Evolutionary conservation across 805 yeast genomes (phyloP).

Genomic region (Wickerhamomyces silvicola): DNA sequence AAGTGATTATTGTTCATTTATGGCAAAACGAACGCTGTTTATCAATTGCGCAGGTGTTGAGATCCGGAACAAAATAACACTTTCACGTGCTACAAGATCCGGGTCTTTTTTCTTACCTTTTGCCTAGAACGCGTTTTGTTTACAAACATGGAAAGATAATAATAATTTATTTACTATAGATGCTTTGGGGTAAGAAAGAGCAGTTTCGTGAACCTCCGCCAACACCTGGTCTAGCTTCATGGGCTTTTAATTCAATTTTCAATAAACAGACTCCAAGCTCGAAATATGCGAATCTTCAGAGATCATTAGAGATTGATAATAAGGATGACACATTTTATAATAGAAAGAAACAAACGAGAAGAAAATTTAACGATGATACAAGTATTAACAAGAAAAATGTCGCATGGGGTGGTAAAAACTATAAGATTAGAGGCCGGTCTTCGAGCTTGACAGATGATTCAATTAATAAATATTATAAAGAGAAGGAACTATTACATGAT

Average conservation of each 20-base stretch:
- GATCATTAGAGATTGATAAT: conserved; percentile 2
- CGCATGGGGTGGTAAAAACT: conserved; percentile 10
- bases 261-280: conserved; percentile 19
- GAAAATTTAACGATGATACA: conserved; percentile 4
- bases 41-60: no score
- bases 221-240: conserved; percentile 21
- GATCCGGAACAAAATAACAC: no score
- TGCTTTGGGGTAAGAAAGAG: conserved; percentile 2
- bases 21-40: no score
- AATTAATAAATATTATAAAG: conserved; percentile 6
- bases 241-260: conserved; percentile 23
- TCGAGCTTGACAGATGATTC: conserved; percentile 5
- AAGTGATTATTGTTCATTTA: no score
- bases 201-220: conserved; percentile 12
- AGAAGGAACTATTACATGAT: conserved; percentile 16
- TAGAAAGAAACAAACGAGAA: conserved; percentile 3
- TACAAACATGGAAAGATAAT: no score
- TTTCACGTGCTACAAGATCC: no score
- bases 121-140: no score
- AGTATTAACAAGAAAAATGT: conserved; percentile 3
- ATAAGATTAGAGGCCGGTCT: conserved; percentile 6
- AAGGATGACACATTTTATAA: conserved; percentile 15
- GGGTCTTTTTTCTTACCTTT: no score
- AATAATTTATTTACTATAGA: no score
- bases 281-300: conserved; percentile 19